These are phyloP conservation scores for Lojkania enalia DNA, from an alignment of 2,329 filamentous ascomycete genomes.

Conservation along the genomic window DNA sequence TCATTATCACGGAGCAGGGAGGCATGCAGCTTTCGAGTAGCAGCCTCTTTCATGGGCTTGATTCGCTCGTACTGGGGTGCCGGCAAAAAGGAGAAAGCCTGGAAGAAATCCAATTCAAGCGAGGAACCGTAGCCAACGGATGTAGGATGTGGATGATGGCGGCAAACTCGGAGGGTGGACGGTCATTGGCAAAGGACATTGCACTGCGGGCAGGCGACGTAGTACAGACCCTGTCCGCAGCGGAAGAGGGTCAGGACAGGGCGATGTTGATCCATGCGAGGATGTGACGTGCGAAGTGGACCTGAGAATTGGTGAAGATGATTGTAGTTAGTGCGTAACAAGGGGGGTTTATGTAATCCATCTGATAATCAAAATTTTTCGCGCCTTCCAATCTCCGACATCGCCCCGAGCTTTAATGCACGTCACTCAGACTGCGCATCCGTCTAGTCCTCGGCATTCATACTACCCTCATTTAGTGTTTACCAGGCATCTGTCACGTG, in stretches of 20 bases:
- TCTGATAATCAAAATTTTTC: conserved; percentile 22
- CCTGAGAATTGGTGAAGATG: too few relatives aligned
- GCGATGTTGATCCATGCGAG: conserved; percentile 31
- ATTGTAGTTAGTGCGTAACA: too few relatives aligned
- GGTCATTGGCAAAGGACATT: conserved; percentile 42
- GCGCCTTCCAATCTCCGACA: conserved; percentile 21
- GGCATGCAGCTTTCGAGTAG: conserved; percentile 20
- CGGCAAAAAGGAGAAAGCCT: conserved; percentile 42
- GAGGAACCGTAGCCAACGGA: conserved; percentile 30
- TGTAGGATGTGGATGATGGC: conserved; percentile 41
- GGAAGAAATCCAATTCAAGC: conserved; percentile 45
- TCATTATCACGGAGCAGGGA: conserved; percentile 37
- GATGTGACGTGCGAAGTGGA: conserved; percentile 26
- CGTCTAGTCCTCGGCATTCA: conserved; percentile 7
- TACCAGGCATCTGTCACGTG: too few relatives aligned
- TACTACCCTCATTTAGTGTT: too few relatives aligned
- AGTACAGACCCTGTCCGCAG: conserved; percentile 27
- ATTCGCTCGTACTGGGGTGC: conserved; percentile 39
- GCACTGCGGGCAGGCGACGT: conserved; percentile 39
- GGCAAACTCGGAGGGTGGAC: conserved; percentile 36
- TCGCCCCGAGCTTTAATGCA: conserved; percentile 18
- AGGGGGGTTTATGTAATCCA: conserved; percentile 25
- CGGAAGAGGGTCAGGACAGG: conserved; percentile 16
- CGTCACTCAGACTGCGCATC: neutral
- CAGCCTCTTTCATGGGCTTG: conserved; percentile 33